Evolutionary conservation across 2,329 filamentous ascomycete genomes (phyloP).

Genomic region (Phoma sp.): DNA sequence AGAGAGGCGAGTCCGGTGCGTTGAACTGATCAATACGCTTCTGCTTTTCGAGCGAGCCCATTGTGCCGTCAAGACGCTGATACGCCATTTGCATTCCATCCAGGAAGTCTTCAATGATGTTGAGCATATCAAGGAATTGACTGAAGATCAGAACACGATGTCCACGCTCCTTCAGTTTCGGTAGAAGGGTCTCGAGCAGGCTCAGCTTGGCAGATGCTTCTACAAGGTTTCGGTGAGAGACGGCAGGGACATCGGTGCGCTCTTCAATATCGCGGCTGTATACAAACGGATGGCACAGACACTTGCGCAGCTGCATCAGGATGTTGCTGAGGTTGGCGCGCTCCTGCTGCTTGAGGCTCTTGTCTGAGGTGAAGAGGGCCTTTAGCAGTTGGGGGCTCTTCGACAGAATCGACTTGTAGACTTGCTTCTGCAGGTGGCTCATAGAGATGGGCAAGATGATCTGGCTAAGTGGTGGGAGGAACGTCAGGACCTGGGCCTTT

Average conservation of each 20-base stretch:
- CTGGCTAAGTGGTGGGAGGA: conserved; percentile 90
- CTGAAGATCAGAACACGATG: conserved; percentile 95
- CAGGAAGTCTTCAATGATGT: conserved; percentile 92
- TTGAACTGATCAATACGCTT: conserved; percentile 95
- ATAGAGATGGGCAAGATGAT: conserved; percentile 97
- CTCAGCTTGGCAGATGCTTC: conserved; percentile 92
- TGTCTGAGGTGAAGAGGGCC: conserved; percentile 76
- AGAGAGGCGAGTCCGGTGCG: conserved; percentile 79
- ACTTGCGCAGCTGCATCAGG: conserved; percentile 92
- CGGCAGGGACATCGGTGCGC: conserved; percentile 65
- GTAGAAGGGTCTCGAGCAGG: conserved; percentile 83
- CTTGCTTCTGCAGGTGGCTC: conserved; percentile 89
- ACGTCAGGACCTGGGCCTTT: conserved; percentile 88
- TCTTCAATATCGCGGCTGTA: conserved; percentile 94
- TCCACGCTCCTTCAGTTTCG: conserved; percentile 82
- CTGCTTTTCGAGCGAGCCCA: conserved; percentile 86
- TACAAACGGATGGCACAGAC: conserved; percentile 93
- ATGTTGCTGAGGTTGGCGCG: conserved; percentile 90
- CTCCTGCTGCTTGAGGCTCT: conserved; percentile 69
- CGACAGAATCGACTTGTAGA: conserved; percentile 91
- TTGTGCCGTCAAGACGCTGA: conserved; percentile 83
- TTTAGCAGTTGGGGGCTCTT: conserved; percentile 90
- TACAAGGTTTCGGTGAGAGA: conserved; percentile 80
- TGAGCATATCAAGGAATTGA: conserved; percentile 86
- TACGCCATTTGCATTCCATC: conserved; percentile 75